Percentiles rank a stretch among this genome's conserved stretches.
Evolutionary conservation across 2,329 filamentous ascomycete genomes (phyloP).

Genomic region (Conoideocrella luteorostrata): DNA sequence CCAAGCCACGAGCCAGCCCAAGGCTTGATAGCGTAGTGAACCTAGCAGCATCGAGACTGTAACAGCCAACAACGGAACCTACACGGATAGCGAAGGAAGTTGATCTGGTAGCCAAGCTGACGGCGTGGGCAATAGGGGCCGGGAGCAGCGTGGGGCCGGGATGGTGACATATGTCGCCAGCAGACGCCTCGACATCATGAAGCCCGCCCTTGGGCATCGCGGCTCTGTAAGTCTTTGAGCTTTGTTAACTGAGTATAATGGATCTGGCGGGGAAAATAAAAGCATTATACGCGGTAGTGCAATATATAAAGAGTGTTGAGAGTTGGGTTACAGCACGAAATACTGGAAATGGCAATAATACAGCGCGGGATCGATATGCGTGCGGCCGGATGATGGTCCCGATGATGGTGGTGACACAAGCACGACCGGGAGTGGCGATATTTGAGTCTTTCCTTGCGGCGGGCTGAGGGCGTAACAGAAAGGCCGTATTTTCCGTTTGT

Average conservation of each 20-base stretch:
- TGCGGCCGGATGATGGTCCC: not conserved
- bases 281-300: constrained; percentile 3
- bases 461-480: constrained; percentile 2
- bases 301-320: not conserved
- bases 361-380: not conserved
- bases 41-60: constrained; percentile 46
- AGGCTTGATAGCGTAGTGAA: constrained; percentile 52
- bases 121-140: constrained; percentile 46
- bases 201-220: constrained; percentile 2
- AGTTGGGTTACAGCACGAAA: not conserved
- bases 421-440: constrained; percentile 3
- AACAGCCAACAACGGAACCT: constrained; percentile 45
- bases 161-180: constrained; percentile 13
- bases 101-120: constrained; percentile 55
- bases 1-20: constrained; percentile 47
- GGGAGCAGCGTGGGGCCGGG: constrained; percentile 48
- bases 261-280: not conserved
- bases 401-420: not conserved
- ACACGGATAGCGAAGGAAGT: constrained; percentile 51
- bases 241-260: not conserved
- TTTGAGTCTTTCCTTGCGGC: not conserved
- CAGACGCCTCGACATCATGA: constrained; percentile 11
- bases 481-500: constrained; percentile 4
- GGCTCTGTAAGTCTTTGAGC: not conserved
- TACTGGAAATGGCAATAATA: not conserved